These are phyloP conservation scores for Tetraselmis chui DNA, from an alignment of 139 green algal genomes.

Conservation along the genomic window DNA sequence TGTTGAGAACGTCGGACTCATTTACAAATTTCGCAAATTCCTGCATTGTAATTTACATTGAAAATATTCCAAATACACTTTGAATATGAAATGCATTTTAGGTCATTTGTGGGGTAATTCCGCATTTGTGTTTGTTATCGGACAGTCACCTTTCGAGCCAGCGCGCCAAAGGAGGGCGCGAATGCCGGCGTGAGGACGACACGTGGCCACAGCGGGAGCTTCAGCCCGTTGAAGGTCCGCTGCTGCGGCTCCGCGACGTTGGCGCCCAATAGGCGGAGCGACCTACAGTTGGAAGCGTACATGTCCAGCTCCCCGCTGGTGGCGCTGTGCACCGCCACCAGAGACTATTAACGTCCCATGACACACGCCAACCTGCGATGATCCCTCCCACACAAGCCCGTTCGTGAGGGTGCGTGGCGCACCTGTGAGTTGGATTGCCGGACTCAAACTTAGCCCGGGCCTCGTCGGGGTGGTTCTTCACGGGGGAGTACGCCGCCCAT, in stretches of 20 bases:
- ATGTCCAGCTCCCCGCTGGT: constrained; percentile 77
- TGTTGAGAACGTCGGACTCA: no score
- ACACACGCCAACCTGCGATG: no score
- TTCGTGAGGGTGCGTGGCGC: no score
- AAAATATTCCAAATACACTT: no score
- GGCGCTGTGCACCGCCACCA: no score
- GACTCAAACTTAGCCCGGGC: constrained; percentile 69
- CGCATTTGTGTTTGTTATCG: no score
- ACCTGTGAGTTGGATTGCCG: constrained; percentile 74
- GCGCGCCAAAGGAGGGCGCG: constrained; percentile 44
- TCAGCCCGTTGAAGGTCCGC: constrained; percentile 43
- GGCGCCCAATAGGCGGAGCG: constrained; percentile 30
- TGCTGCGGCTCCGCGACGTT: constrained; percentile 31
- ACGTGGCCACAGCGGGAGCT: constrained; percentile 57
- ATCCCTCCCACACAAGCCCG: no score
- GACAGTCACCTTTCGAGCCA: neutral
- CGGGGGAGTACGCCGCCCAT: constrained; percentile 90
- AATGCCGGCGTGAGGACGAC: constrained; percentile 73
- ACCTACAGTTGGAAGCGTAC: constrained; percentile 51
- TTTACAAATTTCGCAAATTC: no score
- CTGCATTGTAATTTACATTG: no score
- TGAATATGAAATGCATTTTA: no score
- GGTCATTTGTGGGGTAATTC: no score
- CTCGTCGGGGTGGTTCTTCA: constrained; percentile 92
- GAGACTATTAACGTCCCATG: no score